Base-by-base conservation (phyloP, 208 protist species). In the Trypanosoma lewisi region DNA sequence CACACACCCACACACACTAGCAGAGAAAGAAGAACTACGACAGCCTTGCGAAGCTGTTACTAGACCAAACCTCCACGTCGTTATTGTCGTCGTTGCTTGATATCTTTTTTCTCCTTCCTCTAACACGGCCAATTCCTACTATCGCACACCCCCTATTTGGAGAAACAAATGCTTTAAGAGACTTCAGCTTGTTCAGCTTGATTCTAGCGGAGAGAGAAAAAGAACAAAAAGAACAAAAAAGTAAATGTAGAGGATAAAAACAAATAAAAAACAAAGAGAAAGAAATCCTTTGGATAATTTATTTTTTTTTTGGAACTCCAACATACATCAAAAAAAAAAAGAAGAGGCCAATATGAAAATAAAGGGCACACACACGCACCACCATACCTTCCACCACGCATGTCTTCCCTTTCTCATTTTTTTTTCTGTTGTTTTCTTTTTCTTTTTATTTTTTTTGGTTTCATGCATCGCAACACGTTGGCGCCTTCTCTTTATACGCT, bases 361-460 rank as follows among this genome's bases (percentile, higher is more conserved):
- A 1, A n/a, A 5, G 16, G 11, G 21, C 45, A 51, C 2, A 51
- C 25, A 30, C 49, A 33, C 49, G 9, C 33, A 2, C 11, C 4
- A 4, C 2, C 39, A 44, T 14, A 3, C 2, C 14, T 27, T 28
- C 12, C 27, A 28, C 27, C 11, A 3, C 11, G 2, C 39, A 44
- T 14, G 8, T 3, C 14, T 27, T 28, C 12, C 27, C 12, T 27
- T 7, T 50, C 12, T 27, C 12, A 6, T 28, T 4, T 50, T 30
- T 54, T 45, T 30, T 42, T 54, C 9, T 42, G 17, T n/a, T 31
- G 36, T 44, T 9, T 36, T 64, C n/a, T 44, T 39, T 21, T 54
- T 36, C 28, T 30, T 41, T 52, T 33, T 53, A 3, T 53, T 63
- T 53, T 53, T 63, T 53, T 53, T 63, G 23, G 27, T 51, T 63